A percentile compares a stretch with the other conserved stretches of the same genome.
Conservation (phyloP, 1,284 basidiomycete species). For the Neonothopanus nambi region DNA sequence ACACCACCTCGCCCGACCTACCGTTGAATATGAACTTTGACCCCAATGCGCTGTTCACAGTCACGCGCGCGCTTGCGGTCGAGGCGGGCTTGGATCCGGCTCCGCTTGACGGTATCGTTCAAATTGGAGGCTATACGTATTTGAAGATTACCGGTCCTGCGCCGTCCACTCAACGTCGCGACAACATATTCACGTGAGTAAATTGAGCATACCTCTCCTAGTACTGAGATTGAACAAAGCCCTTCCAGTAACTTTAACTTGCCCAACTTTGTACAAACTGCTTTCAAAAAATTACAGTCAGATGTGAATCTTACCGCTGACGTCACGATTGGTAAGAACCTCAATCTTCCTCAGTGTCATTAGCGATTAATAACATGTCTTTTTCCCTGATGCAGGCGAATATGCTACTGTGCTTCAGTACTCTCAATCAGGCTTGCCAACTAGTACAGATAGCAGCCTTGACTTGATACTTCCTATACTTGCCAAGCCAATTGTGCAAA, state of each 20-base stretch:
- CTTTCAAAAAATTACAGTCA: slow-evolving; percentile 64
- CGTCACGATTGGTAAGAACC: slow-evolving; percentile 57
- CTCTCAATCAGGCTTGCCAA: slow-evolving; percentile 58
- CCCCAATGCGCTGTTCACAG: slow-evolving; percentile 69
- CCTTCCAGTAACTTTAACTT: slow-evolving; percentile 62
- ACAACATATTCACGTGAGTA: slow-evolving; percentile 56
- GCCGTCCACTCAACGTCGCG: slow-evolving; percentile 36
- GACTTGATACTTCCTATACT: slow-evolving; percentile 71
- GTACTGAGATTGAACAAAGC: not conserved
- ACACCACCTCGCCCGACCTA: slow-evolving; percentile 60
- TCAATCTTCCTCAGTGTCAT: no score
- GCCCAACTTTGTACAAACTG: slow-evolving; percentile 63
- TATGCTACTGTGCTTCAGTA: slow-evolving; percentile 67
- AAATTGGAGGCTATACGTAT: slow-evolving; percentile 70
- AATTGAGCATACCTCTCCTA: slow-evolving; percentile 6
- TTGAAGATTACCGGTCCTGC: slow-evolving; percentile 43
- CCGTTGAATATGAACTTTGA: slow-evolving; percentile 72
- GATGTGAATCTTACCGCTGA: slow-evolving; percentile 61
- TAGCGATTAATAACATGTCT: no score
- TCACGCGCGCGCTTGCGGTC: slow-evolving; percentile 67
- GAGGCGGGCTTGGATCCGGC: slow-evolving; percentile 62
- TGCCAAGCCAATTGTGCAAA: slow-evolving; percentile 80
- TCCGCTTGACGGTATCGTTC: slow-evolving; percentile 70
- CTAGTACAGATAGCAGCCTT: slow-evolving; percentile 61
- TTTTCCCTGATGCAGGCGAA: slow-evolving; percentile 30